phyloP scores from a whole-genome alignment of 2,329 filamentous ascomycete species.

The Ophiognomonia clavigignenti-juglandacearum region DNA sequence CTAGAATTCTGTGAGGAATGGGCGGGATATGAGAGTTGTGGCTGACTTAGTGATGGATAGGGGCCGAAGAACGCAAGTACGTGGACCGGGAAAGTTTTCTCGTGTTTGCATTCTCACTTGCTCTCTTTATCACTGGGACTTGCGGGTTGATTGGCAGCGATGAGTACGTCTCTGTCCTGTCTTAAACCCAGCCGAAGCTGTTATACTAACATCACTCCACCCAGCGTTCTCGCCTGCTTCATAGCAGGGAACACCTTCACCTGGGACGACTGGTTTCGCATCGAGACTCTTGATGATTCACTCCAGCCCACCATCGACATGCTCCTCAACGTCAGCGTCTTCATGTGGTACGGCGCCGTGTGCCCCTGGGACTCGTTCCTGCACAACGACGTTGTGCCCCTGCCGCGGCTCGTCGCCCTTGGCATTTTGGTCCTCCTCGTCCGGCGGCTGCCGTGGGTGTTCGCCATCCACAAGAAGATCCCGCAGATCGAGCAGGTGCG shows the following conservation, averaged over 20 bases:
- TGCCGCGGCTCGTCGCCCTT: constrained; percentile 67
- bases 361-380: constrained; percentile 74
- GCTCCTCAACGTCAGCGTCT: constrained; percentile 83
- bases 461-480: constrained; percentile 68
- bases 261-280: constrained; percentile 90
- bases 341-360: constrained; percentile 86
- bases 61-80: constrained; percentile 71
- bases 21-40: neutral
- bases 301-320: constrained; percentile 94
- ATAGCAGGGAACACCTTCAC: constrained; percentile 88
- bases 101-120: constrained; percentile 78
- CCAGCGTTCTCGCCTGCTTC: constrained; percentile 74
- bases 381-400: constrained; percentile 62
- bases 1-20: no score
- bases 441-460: constrained; percentile 71
- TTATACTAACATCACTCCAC: neutral
- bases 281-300: constrained; percentile 84
- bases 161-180: constrained; percentile 40
- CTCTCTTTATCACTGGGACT: constrained; percentile 82
- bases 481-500: constrained; percentile 70
- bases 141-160: constrained; percentile 84
- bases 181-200: neutral
- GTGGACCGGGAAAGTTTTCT: constrained; percentile 85
- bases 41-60: constrained; percentile 1
- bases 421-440: constrained; percentile 73